A percentile compares a stretch with the other conserved stretches of the same genome.
Conservation (phyloP, 164 flowering plant genomes). For the Nymphaea colorata region DNA sequence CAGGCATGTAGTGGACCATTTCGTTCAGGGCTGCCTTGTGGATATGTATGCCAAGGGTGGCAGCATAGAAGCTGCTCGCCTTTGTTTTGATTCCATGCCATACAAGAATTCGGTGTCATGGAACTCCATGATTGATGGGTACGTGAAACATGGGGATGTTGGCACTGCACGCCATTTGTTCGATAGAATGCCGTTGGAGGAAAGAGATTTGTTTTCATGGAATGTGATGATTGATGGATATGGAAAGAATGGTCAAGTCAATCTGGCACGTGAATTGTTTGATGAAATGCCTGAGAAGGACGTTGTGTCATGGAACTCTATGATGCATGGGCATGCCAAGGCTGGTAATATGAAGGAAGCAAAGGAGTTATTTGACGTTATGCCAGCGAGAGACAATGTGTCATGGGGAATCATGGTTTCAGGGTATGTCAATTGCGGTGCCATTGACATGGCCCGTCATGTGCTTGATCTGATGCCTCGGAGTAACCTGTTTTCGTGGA, state of each 20-base stretch:
- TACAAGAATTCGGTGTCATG: slow-evolving; percentile 13
- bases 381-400: slow-evolving; percentile 22
- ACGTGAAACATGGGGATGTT: slow-evolving; percentile 10
- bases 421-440: slow-evolving; percentile 22
- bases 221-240: slow-evolving; percentile 27
- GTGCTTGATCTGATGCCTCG: slow-evolving; percentile 7
- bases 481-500: slow-evolving; percentile 8
- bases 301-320: slow-evolving; percentile 29
- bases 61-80: slow-evolving; percentile 13
- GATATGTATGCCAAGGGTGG: slow-evolving; percentile 19
- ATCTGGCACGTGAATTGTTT: slow-evolving; percentile 18
- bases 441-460: slow-evolving; percentile 12
- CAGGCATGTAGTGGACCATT: slow-evolving; percentile 17
- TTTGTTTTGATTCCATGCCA: slow-evolving; percentile 15
- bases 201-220: slow-evolving; percentile 1
- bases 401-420: slow-evolving; percentile 24
- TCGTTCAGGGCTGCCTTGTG: slow-evolving; percentile 25
- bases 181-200: not conserved
- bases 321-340: slow-evolving; percentile 24
- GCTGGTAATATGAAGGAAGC: slow-evolving; percentile 20
- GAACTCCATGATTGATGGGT: slow-evolving; percentile 29
- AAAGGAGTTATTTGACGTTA: slow-evolving; percentile 7
- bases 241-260: slow-evolving; percentile 13
- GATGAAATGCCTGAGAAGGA: slow-evolving; percentile 22
- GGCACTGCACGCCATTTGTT: not conserved